These are phyloP conservation scores for Chloroidium sp. DNA, from an alignment of 163 green algal species.

Conservation along the genomic window DNA sequence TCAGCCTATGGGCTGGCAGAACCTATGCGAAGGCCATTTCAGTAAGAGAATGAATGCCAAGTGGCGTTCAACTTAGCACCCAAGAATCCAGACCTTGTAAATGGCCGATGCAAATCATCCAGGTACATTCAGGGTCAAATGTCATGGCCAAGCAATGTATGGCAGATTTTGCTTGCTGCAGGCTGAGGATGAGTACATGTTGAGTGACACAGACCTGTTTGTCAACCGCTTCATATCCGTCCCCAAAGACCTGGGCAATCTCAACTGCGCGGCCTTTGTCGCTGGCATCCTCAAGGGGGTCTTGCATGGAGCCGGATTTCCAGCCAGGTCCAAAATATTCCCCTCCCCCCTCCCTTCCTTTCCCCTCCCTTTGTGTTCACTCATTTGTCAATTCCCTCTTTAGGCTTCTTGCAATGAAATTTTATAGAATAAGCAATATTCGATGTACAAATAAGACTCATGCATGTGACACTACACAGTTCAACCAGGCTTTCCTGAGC, in stretches of 20 bases:
- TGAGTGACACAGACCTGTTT: conserved; percentile 81
- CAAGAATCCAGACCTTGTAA: too few species aligned
- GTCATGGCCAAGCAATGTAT: not conserved
- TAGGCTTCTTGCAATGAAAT: not conserved
- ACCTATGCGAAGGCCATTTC: too few species aligned
- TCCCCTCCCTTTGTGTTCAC: not conserved
- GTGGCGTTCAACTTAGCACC: too few species aligned
- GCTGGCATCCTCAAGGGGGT: conserved; percentile 88
- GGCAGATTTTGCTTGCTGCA: conserved; percentile 20
- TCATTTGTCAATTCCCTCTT: not conserved
- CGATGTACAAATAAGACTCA: not conserved
- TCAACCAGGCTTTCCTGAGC: too few species aligned
- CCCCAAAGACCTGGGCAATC: conserved; percentile 75
- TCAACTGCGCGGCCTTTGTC: conserved; percentile 81
- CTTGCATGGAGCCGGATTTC: conserved; percentile 81
- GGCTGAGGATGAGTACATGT: conserved; percentile 98
- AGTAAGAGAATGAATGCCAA: too few species aligned
- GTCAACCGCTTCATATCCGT: conserved; percentile 84
- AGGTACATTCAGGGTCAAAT: not conserved
- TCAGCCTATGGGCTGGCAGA: too few species aligned
- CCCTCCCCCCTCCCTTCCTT: too few species aligned
- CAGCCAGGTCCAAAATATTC: conserved; percentile 46
- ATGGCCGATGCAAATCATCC: not conserved
- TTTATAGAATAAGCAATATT: not conserved
- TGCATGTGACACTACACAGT: too few species aligned